Evolutionary conservation across 2,329 filamentous ascomycete genomes (phyloP), one percentile per base, ranked within the genome.

Genomic region (Plectosphaerella sp.): DNA sequence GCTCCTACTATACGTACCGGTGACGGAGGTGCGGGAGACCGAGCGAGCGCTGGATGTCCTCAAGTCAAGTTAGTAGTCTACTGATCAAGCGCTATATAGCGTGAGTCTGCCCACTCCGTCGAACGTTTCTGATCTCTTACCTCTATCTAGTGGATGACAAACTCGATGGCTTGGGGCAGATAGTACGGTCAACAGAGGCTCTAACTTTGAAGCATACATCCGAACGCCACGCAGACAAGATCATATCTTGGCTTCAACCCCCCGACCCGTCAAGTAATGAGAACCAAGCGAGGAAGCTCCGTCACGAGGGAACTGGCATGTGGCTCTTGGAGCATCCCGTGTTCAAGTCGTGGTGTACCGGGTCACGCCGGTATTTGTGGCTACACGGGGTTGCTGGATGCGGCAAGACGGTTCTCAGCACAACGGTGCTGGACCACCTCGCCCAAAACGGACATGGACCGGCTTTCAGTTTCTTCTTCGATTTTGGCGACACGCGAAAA

Each of bases 221-320:
- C 28, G 8, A 12, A 3, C 28, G 11, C 28, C 28, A 33, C 28
- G 11, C 28, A 9, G n/a, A 39, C 2, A 33, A 54, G 0, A 48
- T 61, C 7, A 22, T 54, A 5, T 4, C 20, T 4, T 62, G 59
- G 57, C 45, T 62, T 0, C 41, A 16, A 4, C 53, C 58, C 1
- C 36, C 57, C 0, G 55, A 57, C 1, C 46, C 14, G 0, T 58
- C 53, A 1, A 58, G 51, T 0, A 59, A 61, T 8, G 39, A 24
- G 0, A 54, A 47, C 0, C 18, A 42, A 0, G 59, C 59, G 10
- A 57, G 45, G 9, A 48, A 55, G 15, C 41, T 37, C 0, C 55
- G 55, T 0, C 54, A 60, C 12, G 2, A 15, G 1, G 59, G 53
- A 0, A 52, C 56, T 1, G 60, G 60, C 0, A 4, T 2, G 0